Percentiles rank a stretch among this genome's conserved stretches.
phyloP scores from a whole-genome alignment of 2,329 filamentous ascomycete species.

The Pseudocercospora cruenta region DNA sequence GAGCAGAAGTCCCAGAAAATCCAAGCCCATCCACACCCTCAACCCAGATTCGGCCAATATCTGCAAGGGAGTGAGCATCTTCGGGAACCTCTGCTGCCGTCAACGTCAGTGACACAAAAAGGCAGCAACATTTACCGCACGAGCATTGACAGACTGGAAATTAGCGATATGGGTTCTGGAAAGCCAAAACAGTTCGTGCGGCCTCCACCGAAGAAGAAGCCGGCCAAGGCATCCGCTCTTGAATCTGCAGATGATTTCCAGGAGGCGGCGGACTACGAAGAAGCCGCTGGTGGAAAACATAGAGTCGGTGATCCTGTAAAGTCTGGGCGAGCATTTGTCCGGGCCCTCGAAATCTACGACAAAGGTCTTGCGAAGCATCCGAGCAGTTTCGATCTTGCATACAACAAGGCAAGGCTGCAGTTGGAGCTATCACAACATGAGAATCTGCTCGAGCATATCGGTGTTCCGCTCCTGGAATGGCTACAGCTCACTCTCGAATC shows the following conservation, averaged over 20 bases:
- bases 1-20: neutral
- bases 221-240: conserved; percentile 49
- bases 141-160: neutral
- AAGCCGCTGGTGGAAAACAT: conserved; percentile 76
- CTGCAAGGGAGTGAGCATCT: conserved; percentile 1
- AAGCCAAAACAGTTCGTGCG: conserved; percentile 37
- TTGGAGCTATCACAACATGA: conserved; percentile 71
- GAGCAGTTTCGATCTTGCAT: conserved; percentile 69
- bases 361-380: conserved; percentile 65
- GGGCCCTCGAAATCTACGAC: conserved; percentile 69
- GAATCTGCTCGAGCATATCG: conserved; percentile 62
- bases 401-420: conserved; percentile 74
- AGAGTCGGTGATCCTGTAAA: conserved; percentile 71
- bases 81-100: neutral
- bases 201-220: conserved; percentile 37
- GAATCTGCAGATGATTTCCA: conserved; percentile 70
- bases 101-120: neutral
- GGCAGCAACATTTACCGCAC: neutral
- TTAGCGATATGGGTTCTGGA: conserved; percentile 29
- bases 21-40: neutral
- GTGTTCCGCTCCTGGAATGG: conserved; percentile 56
- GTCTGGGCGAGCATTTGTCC: conserved; percentile 62
- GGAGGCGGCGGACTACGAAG: conserved; percentile 68
- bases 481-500: conserved; percentile 65
- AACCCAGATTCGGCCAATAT: neutral